These are phyloP conservation scores for Vachellia collinsii DNA, from an alignment of 306 rosid genomes.

Conservation along the genomic window DNA sequence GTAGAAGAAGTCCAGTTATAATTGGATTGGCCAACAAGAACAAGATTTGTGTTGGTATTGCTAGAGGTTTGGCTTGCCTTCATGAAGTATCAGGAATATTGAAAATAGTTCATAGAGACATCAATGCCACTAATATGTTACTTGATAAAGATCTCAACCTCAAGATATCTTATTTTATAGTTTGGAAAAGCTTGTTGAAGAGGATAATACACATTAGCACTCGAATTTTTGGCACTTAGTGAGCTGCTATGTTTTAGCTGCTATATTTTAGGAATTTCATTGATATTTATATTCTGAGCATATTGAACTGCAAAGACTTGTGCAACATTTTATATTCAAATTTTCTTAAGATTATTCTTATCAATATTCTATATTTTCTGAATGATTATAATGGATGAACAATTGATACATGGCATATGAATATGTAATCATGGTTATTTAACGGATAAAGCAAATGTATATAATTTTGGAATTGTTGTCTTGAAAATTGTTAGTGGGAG, in stretches of 20 bases:
- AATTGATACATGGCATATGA: constrained; percentile 64
- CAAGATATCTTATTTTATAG: constrained; percentile 58
- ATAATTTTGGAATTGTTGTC: constrained; percentile 66
- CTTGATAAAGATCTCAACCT: constrained; percentile 53
- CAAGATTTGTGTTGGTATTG: constrained; percentile 54
- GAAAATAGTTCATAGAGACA: constrained; percentile 61
- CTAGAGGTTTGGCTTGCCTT: constrained; percentile 59
- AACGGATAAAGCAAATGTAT: constrained; percentile 78
- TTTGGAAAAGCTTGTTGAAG: constrained; percentile 60
- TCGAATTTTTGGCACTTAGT: constrained; percentile 56
- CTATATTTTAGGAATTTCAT: not conserved
- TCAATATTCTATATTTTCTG: too few species aligned
- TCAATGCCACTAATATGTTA: constrained; percentile 55
- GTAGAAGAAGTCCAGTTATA: not conserved
- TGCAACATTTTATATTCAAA: not conserved
- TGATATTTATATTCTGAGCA: too few species aligned
- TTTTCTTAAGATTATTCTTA: too few species aligned
- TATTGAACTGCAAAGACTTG: not conserved
- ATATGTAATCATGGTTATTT: constrained; percentile 67
- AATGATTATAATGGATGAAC: not conserved
- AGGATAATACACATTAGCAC: constrained; percentile 56
- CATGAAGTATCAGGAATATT: constrained; percentile 65
- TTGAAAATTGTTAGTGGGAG: constrained; percentile 61
- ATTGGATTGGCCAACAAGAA: constrained; percentile 55
- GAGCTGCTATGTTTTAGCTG: constrained; percentile 4